Evolutionary conservation across 495 filamentous ascomycete genomes (phyloP).

Genomic region (Venustampulla echinocandica): DNA sequence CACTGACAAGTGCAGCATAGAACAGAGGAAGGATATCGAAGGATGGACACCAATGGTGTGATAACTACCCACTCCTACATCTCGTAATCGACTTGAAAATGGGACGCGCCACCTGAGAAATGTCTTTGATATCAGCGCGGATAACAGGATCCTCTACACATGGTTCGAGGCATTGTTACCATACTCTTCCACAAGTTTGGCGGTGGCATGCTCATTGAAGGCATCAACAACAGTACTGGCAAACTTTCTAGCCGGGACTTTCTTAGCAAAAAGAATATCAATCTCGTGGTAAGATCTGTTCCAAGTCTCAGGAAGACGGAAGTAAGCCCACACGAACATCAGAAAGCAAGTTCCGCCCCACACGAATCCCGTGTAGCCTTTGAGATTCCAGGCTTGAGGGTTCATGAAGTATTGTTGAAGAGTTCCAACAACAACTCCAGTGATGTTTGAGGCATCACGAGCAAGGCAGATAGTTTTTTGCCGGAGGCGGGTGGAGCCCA

Average conservation of each 20-base stretch:
- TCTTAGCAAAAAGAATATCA: constrained; percentile 27
- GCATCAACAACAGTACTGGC: constrained; percentile 49
- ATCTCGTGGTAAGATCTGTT: constrained; percentile 60
- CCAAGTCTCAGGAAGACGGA: constrained; percentile 61
- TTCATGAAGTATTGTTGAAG: background rate
- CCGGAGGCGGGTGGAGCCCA: no score
- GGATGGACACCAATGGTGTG: no score
- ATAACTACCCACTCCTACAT: no score
- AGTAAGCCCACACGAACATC: constrained; percentile 49
- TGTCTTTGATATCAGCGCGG: no score
- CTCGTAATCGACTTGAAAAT: no score
- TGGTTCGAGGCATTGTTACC: no score
- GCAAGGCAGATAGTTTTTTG: background rate
- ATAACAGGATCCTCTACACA: no score
- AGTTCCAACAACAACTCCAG: background rate
- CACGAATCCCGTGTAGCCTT: background rate
- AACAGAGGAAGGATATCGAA: no score
- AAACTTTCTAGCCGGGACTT: constrained; percentile 57
- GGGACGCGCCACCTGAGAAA: no score
- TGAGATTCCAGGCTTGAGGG: background rate
- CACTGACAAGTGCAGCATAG: no score
- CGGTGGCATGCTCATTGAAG: no score
- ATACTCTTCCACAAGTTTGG: no score
- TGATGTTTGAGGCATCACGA: background rate
- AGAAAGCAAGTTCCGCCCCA: constrained; percentile 30